Evolutionary conservation across 2,329 filamentous ascomycete species (phyloP), one percentile per base, ranked within the genome.

Genomic region (Orbilia ellipsospora): DNA sequence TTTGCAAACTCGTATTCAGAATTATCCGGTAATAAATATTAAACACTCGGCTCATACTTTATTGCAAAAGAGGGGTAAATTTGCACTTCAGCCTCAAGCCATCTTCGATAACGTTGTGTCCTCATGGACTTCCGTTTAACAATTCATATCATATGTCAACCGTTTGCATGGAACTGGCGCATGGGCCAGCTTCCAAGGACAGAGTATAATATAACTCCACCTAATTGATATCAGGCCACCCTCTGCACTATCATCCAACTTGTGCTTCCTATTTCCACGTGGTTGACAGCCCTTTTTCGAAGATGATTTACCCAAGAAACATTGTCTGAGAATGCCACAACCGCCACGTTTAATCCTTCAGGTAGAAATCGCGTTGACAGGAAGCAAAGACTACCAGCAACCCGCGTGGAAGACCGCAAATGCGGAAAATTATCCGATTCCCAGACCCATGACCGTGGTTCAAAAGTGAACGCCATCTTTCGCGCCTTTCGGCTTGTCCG

Each of bases 401-500:
- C n/a, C n/a, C n/a, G 12, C 13, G 13, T 16, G n/a, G n/a, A 45
- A 45, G 13, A 15, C 52, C 13, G 52, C 4, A 28, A 26, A 65
- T 65, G 20, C 36, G 16, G 50, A 28, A 10, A 40, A 26, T 20
- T 36, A 26, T 56, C 62, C 63, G 62, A 57, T 56, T 63, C 52
- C 55, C 70, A 68, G 50, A n/a, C 42, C 63, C 62, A 68, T 56
- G 51, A 56, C 48, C 70, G 61, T 63, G 63, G 57, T 40, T 63
- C 70, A 31, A 57, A 31, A 20, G 55, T 20, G 45, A 54, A 73
- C 69, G 62, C 62, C 69, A 66, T 60, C 31, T 42, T 63, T 73
- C 20, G 50, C 44, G 62, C 55, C 36, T 56, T 73, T 73, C 69
- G 69, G 69, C 18, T 23, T 50, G 36, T 67, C 69, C 69, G 69